Base-by-base conservation (phyloP, 2,329 filamentous ascomycete genomes). In the Fusarium poae region DNA sequence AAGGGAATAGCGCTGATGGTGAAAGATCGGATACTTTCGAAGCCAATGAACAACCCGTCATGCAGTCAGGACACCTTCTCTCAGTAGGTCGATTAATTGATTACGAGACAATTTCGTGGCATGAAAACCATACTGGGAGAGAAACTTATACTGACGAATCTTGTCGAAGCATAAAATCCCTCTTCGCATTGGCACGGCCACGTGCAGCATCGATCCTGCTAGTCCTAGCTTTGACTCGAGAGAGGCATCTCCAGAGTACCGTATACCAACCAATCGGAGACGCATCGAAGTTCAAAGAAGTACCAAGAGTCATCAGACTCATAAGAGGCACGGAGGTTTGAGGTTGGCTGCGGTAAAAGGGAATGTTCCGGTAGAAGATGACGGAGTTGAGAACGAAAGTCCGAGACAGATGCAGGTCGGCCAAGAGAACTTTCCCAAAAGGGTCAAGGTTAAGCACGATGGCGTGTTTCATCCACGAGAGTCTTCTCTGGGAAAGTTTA, bases 371-470 rank as follows among this genome's bases (percentile, higher is more conserved):
- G n/a, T 37, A 2, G 52, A 55, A 34, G n/a, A 37, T 21, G n/a
- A 12, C 6, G 15, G 11, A 8, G 10, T 25, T 29, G 52, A 29
- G 3, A n/a, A 10, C 8, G 12, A 34, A 10, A 48, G 15, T 15
- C 40, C 40, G 5, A 32, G 51, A 11, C 51, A 54, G 21, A 54
- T 54, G 21, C 51, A 54, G 20, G 15, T 55, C 15, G 30, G 42
- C 15, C 42, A 29, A 37, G 52, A 49, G 7, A 46, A 55, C 42
- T 55, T 55, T 30, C 42, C 52, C 4, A 55, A 55, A n/a, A 35
- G 52, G 35, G n/a, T 44, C 20, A 55, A 49, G 7, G 30, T 46
- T 3, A 55, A 29, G 13, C 42, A 46, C 7, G 52, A 55, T 37
- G 42, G 30, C 15, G 52, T 55, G 15, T 55, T 49, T 23, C 42